phyloP scores from a whole-genome alignment of 2,329 filamentous ascomycete genomes.

The Xylaria sp. region DNA sequence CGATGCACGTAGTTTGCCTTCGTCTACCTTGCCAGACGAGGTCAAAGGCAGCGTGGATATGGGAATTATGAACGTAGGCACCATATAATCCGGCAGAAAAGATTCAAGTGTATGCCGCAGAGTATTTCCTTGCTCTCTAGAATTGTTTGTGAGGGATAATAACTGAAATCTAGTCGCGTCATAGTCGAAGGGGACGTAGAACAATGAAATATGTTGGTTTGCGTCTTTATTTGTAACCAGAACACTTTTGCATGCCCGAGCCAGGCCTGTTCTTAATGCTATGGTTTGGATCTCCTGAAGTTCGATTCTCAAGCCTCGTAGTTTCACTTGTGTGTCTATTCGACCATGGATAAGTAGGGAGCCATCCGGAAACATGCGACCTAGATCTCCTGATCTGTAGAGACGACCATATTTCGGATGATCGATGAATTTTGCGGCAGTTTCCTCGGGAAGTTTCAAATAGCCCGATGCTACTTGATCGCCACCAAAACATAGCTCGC shows the following conservation, averaged over 20 bases:
- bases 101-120: conserved; percentile 66
- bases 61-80: conserved; percentile 78
- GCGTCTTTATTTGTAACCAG: conserved; percentile 58
- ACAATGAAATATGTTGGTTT: conserved; percentile 70
- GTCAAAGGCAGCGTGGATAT: conserved; percentile 77
- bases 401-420: conserved; percentile 76
- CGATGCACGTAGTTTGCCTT: conserved; percentile 58
- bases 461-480: conserved; percentile 80
- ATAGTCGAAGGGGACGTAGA: conserved; percentile 66
- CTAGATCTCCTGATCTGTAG: conserved; percentile 85
- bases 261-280: conserved; percentile 61
- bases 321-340: conserved; percentile 82
- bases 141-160: conserved; percentile 50
- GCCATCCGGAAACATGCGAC: conserved; percentile 79
- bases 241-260: conserved; percentile 72
- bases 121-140: conserved; percentile 49
- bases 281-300: conserved; percentile 77
- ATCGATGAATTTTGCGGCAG: conserved; percentile 72
- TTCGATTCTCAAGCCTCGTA: conserved; percentile 83
- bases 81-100: conserved; percentile 77
- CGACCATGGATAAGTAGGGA: conserved; percentile 78
- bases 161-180: conserved; percentile 47
- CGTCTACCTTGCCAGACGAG: conserved; percentile 78
- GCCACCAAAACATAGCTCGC: conserved; percentile 88
- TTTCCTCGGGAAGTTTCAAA: conserved; percentile 71